Base-by-base conservation (phyloP, 2,329 filamentous ascomycete genomes). In the Pseudogymnoascus sp. region DNA sequence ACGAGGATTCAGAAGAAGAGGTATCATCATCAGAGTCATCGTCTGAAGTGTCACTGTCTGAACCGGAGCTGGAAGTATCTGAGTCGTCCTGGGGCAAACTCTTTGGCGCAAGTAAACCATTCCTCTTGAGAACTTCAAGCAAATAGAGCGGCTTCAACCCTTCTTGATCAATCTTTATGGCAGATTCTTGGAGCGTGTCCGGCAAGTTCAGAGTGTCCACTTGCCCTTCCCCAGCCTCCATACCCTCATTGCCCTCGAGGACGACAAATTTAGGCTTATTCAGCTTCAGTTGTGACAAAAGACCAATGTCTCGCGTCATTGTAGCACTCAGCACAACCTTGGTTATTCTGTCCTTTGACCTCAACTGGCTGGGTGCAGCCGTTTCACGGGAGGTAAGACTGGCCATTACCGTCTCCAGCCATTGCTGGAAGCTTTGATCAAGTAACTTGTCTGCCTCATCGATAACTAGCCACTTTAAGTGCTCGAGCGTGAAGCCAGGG, bases 371-470 rank as follows among this genome's bases (percentile, higher is more conserved):
- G 14, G 37, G 28, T 18, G 28, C 59, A 14, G 42, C 49, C 31
- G 43, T 63, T 31, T 66, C 43, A 28, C 64, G 65, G 25, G 25
- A 34, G 59, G 14, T 80, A 65, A 90, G 79, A 49, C 79, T 77
- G 14, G 87, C 83, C 71, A 91, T 87, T 5, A 95, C 84, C 0
- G 88, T 77, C 42, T 87, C 84, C 2, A 96, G 80, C 93, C 93
- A 97, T 70, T 93, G 89, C 73, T 97, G 93, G 75, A 95, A 97
- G 71, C 89, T 93, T 74, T 97, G 91, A 46, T 93, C 89, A 5
- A 97, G 82, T 11, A 97, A 79, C 72, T 95, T 91, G 75, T 97
- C 93, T 9, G 93, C 95, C 76, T 97, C 93, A 70, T 97, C 93
- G 53, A 97, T 89, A 2, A 97, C 85, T 0, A 97, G 80, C 92